Evolutionary conservation across 2,329 filamentous ascomycete species (phyloP).

Genomic region (Venturia carpophila): DNA sequence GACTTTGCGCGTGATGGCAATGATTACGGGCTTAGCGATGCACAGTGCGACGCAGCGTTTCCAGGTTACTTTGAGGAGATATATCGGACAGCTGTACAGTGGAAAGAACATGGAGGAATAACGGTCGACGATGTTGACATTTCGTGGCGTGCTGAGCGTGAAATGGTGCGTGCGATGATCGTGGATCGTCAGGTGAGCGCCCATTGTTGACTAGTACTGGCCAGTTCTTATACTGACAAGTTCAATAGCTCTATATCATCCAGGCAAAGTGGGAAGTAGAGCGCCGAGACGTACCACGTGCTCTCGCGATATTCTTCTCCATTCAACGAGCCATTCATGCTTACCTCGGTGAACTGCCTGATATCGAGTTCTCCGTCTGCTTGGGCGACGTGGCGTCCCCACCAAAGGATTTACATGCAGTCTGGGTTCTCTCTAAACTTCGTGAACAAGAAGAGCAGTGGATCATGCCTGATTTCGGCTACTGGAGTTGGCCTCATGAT

Average conservation of each 20-base stretch:
- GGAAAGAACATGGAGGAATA: slow-evolving; percentile 21
- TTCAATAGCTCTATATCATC: slow-evolving; percentile 29
- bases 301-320: slow-evolving; percentile 44
- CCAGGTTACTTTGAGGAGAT: slow-evolving; percentile 24
- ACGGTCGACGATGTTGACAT: slow-evolving; percentile 8
- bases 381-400: slow-evolving; percentile 27
- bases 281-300: slow-evolving; percentile 25
- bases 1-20: slow-evolving; percentile 22
- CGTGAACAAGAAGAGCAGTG: slow-evolving; percentile 20
- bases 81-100: slow-evolving; percentile 22
- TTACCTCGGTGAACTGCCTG: slow-evolving; percentile 41
- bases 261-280: slow-evolving; percentile 23
- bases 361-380: slow-evolving; percentile 47
- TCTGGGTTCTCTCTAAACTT: slow-evolving; percentile 21
- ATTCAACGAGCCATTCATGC: slow-evolving; percentile 47
- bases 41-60: slow-evolving; percentile 24
- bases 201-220: not conserved
- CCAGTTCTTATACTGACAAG: not conserved
- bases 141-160: slow-evolving; percentile 12
- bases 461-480: slow-evolving; percentile 24
- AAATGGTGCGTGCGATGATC: slow-evolving; percentile 26
- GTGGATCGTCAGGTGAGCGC: slow-evolving; percentile 24
- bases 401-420: slow-evolving; percentile 5
- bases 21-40: slow-evolving; percentile 22
- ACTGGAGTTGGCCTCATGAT: slow-evolving; percentile 21